Evolutionary conservation across 1,284 basidiomycete genomes (phyloP), one percentile per base, ranked within the genome.

Genomic region (Melampsora occidentalis): DNA sequence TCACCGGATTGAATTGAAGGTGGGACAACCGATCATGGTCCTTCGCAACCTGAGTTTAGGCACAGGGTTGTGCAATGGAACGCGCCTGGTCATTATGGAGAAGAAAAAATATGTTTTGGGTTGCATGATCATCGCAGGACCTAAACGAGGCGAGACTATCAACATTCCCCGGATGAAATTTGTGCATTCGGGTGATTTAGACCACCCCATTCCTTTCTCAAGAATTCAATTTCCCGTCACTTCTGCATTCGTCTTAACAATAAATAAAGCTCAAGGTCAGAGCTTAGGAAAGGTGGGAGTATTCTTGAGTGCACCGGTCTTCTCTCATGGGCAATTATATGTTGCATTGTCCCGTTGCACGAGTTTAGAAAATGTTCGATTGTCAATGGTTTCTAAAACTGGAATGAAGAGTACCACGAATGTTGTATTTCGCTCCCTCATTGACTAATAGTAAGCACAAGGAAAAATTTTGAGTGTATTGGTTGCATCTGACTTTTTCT

Each of bases 261-360:
- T 86, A 77, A 86, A 86, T 79, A 86, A 85, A 72, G 51, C 83
- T 0, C 85, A 86, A 79, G 85, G 86, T 0, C 85, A 86, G 77
- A 85, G 84, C 16, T 79, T 83, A 1, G 79, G 77, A 31, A 76
- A 79, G 69, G 80, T 84, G 49, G 82, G 81, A 2, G 22, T 85
- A 5, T 81, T 85, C 78, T 72, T 86, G 0, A 81, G 80, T 0
- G 67, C 77, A 9, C 82, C 83, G 0, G 84, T 86, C 0, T 86
- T 86, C 77, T 48, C 81, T 1, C 85, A 86, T 82, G 84, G 85
- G 0, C 84, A 86, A 71, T 80, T 86, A 0, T 86, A 86, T 81
- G 85, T 85, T 35, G 85, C 84, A 10, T 80, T 86, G 14, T 85
- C 84, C n/a, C 9, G 64, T 20, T 35, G 20, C 14, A 20, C 20